These are phyloP conservation scores for Primulina huaijiensis DNA, from an alignment of 257 asterid genomes.

Conservation along the genomic window DNA sequence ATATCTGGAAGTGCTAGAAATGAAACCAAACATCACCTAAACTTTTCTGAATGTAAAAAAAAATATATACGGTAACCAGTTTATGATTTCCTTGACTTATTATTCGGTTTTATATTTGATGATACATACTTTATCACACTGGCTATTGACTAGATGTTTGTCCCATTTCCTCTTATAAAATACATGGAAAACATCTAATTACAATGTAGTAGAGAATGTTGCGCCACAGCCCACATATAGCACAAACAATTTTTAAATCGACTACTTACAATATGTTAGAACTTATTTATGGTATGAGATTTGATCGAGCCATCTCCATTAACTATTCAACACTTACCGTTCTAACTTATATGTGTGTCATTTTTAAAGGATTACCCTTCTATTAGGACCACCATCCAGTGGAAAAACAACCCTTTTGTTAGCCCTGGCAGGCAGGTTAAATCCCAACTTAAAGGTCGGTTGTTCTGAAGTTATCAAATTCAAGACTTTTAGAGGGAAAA, in stretches of 20 bases:
- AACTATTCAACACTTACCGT: neutral
- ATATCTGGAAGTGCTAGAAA: too few species aligned
- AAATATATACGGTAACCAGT: neutral
- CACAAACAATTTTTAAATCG: neutral
- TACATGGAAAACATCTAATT: neutral
- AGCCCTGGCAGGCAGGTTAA: slow-evolving; percentile 61
- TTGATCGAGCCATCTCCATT: neutral
- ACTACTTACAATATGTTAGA: neutral
- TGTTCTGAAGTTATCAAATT: neutral
- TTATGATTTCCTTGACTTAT: neutral
- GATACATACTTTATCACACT: too few species aligned
- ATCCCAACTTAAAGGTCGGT: slow-evolving; percentile 45
- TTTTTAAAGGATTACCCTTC: slow-evolving; percentile 54
- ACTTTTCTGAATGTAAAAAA: neutral
- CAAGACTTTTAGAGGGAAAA: neutral
- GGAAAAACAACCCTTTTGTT: slow-evolving; percentile 65
- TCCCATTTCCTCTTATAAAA: too few species aligned
- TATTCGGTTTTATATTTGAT: too few species aligned
- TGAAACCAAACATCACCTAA: neutral
- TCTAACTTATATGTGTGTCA: neutral
- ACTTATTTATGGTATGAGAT: neutral
- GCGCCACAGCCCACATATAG: too few species aligned
- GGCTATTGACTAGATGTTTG: too few species aligned
- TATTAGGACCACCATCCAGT: slow-evolving; percentile 66
- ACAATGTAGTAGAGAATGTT: too few species aligned